Percentiles rank a stretch among this genome's conserved stretches.
phyloP scores from a whole-genome alignment of 495 filamentous ascomycete species.

The Astrothelium macrocarpum region DNA sequence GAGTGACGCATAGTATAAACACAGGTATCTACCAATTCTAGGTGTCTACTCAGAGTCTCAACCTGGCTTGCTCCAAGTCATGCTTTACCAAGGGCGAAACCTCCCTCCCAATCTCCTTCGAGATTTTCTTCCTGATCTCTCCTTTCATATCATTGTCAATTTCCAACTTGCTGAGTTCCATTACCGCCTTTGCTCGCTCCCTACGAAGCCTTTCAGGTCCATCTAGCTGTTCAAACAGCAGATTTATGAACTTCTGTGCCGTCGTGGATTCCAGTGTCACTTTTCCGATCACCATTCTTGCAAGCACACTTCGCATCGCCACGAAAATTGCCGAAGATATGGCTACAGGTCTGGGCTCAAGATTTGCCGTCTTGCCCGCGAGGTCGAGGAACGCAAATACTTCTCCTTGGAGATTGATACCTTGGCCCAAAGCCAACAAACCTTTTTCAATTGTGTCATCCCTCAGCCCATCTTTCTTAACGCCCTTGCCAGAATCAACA shows the following conservation, averaged over 20 bases:
- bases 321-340: background rate
- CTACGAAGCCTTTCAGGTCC: constrained; percentile 22
- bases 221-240: constrained; percentile 21
- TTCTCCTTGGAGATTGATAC: background rate
- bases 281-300: background rate
- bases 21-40: too few species aligned
- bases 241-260: background rate
- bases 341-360: background rate
- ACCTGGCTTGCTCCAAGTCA: constrained; percentile 3
- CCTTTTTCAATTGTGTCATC: constrained; percentile 14
- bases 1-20: too few species aligned
- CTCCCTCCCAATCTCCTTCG: constrained; percentile 8
- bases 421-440: background rate
- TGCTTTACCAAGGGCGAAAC: constrained; percentile 3
- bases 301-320: background rate
- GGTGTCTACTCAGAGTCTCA: background rate
- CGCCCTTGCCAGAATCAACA: constrained; percentile 35
- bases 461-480: constrained; percentile 13
- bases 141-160: background rate
- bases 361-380: background rate
- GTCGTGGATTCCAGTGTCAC: background rate
- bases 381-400: background rate
- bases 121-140: background rate
- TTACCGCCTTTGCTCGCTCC: constrained; percentile 21
- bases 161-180: constrained; percentile 12